Evolutionary conservation across 1,284 basidiomycete genomes (phyloP).

Genomic region (Rhodotorula sp.): DNA sequence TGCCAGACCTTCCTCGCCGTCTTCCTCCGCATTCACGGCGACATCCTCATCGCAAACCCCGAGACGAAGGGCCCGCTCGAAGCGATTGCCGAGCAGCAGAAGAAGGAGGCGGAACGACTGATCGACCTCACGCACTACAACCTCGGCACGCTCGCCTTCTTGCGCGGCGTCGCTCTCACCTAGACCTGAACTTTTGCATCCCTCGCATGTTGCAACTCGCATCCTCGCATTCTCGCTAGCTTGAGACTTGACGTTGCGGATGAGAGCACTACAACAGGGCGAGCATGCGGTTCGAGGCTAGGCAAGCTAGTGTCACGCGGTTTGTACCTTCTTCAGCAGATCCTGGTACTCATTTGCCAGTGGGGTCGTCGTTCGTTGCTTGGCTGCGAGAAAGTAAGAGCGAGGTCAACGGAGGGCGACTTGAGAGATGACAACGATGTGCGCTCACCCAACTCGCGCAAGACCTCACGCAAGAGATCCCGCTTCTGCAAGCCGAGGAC

Average conservation of each 20-base stretch:
- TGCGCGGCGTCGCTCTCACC: slow-evolving; percentile 25
- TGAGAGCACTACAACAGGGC: neutral
- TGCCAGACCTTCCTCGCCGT: slow-evolving; percentile 85
- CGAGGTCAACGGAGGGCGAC: no score
- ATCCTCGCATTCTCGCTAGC: neutral
- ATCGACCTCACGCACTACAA: slow-evolving; percentile 35
- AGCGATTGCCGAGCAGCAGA: slow-evolving; percentile 24
- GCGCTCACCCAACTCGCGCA: slow-evolving; percentile 65
- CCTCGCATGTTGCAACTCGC: neutral
- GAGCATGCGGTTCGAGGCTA: no score
- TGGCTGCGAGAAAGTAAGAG: slow-evolving; percentile 52
- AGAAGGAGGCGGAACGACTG: slow-evolving; percentile 35
- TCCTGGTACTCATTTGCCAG: slow-evolving; percentile 76
- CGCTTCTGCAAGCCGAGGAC: slow-evolving; percentile 70
- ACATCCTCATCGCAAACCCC: slow-evolving; percentile 60
- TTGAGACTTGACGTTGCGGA: neutral
- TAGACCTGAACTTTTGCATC: neutral
- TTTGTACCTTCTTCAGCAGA: slow-evolving; percentile 54
- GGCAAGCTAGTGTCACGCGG: neutral
- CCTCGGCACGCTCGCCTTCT: slow-evolving; percentile 36
- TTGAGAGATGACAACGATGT: no score
- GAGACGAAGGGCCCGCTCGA: slow-evolving; percentile 22
- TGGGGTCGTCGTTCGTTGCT: slow-evolving; percentile 67
- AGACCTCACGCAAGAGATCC: slow-evolving; percentile 72
- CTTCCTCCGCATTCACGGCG: slow-evolving; percentile 79